phyloP scores from a whole-genome alignment of 768 basidiomycete genomes.

The Crepidotus variabilis region DNA sequence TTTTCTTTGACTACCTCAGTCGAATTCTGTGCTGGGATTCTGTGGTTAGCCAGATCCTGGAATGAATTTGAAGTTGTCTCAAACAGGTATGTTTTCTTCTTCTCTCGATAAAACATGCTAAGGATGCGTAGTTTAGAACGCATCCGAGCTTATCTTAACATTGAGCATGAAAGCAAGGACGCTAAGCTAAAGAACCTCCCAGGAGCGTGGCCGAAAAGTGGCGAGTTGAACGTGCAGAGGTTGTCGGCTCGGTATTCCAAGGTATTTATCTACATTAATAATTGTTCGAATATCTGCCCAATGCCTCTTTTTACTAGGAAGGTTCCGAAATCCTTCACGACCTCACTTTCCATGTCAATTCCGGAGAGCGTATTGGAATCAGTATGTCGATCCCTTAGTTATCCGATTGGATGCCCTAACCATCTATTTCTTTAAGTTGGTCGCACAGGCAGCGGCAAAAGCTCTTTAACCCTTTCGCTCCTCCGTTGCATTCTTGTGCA shows the following conservation, averaged over 20 bases:
- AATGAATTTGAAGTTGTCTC: constrained; percentile 45
- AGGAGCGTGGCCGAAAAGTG: constrained; percentile 64
- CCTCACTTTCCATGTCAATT: constrained; percentile 44
- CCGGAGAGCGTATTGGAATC: constrained; percentile 55
- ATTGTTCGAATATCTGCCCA: not conserved
- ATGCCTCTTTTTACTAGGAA: constrained; percentile 16
- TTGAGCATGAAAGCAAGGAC: constrained; percentile 51
- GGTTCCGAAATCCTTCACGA: constrained; percentile 52
- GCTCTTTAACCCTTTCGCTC: constrained; percentile 54
- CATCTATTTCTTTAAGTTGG: constrained; percentile 26
- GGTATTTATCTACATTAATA: constrained; percentile 6
- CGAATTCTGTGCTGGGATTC: constrained; percentile 39
- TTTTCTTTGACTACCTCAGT: constrained; percentile 60
- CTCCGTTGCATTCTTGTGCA: constrained; percentile 55
- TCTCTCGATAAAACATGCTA: too few species aligned
- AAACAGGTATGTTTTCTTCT: constrained; percentile 30
- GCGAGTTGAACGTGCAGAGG: constrained; percentile 48
- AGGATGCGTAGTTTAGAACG: constrained; percentile 49
- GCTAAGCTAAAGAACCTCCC: constrained; percentile 44
- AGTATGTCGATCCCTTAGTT: constrained; percentile 8
- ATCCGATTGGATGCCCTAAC: not conserved
- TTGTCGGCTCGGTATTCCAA: constrained; percentile 53
- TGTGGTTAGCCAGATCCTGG: constrained; percentile 40
- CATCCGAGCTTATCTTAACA: constrained; percentile 58
- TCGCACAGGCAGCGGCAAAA: constrained; percentile 47